phyloP scores from a whole-genome alignment of 2,329 filamentous ascomycete genomes.

The Colletotrichum truncatum region DNA sequence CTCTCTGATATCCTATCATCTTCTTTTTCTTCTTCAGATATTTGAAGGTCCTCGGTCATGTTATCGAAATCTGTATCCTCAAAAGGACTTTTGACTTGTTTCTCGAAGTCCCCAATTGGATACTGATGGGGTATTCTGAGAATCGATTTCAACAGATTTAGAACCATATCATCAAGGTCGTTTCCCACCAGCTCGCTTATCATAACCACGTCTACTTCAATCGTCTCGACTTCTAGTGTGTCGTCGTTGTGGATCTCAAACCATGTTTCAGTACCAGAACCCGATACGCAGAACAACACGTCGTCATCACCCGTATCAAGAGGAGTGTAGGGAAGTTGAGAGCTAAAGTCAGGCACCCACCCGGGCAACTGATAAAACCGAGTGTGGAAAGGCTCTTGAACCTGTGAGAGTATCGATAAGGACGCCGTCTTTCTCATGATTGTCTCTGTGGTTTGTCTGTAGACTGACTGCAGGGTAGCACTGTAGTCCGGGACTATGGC shows the following conservation, averaged over 20 bases:
- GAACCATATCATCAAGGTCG: background rate
- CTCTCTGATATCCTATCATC: no score
- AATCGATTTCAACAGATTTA: background rate
- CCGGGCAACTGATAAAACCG: background rate
- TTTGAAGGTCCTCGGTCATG: no score
- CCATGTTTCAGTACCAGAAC: background rate
- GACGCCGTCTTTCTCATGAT: background rate
- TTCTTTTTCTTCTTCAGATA: no score
- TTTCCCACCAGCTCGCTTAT: background rate
- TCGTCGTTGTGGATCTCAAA: background rate
- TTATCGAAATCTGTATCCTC: no score
- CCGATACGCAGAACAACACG: background rate
- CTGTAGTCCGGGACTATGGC: background rate
- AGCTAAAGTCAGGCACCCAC: background rate
- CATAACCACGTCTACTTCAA: background rate
- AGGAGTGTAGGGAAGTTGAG: rapidly evolving
- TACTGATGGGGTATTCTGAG: background rate
- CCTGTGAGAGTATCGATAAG: background rate
- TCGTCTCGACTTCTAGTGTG: background rate
- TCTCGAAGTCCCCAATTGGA: background rate
- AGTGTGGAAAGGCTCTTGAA: background rate
- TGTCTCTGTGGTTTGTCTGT: background rate
- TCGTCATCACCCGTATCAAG: background rate
- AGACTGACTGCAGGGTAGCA: background rate
- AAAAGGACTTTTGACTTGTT: no score